These are phyloP conservation scores for Bryoglossum gracile DNA, from an alignment of 495 filamentous ascomycete species.

Conservation along the genomic window DNA sequence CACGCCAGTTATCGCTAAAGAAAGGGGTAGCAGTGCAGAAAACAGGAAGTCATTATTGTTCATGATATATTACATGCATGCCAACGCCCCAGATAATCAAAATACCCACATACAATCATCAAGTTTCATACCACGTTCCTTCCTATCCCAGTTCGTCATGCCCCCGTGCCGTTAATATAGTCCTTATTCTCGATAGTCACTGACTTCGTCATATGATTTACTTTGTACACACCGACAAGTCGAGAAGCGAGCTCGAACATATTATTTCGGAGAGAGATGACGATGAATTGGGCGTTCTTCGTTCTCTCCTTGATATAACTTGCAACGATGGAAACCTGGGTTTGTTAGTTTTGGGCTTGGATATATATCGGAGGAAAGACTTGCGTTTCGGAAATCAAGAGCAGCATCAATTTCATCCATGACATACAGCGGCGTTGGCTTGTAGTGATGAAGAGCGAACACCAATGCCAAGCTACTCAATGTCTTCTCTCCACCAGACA, in stretches of 20 bases:
- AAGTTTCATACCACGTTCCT: too few relatives aligned
- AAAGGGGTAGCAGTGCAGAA: too few relatives aligned
- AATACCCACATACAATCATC: too few relatives aligned
- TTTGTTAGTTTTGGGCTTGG: too few relatives aligned
- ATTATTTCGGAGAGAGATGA: constrained; percentile 96
- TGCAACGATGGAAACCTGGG: constrained; percentile 93
- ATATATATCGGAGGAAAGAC: constrained; percentile 29
- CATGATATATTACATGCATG: constrained; percentile 17
- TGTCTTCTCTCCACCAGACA: constrained; percentile 95
- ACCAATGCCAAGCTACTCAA: constrained; percentile 88
- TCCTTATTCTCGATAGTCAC: constrained; percentile 92
- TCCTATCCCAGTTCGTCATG: background rate
- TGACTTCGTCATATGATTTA: constrained; percentile 99
- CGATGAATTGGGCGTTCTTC: constrained; percentile 98
- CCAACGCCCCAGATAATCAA: constrained; percentile 9
- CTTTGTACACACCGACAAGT: constrained; percentile 95
- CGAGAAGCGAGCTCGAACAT: constrained; percentile 98
- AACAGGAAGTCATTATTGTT: constrained; percentile 10
- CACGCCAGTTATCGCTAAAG: too few relatives aligned
- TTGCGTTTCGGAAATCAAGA: constrained; percentile 93
- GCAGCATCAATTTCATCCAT: constrained; percentile 99
- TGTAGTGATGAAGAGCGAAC: constrained; percentile 96
- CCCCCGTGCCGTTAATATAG: constrained; percentile 49
- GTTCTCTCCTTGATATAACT: constrained; percentile 98
- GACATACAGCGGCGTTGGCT: constrained; percentile 94